Evolutionary conservation across 495 filamentous ascomycete genomes (phyloP).

Genomic region (Penicillium pancosmium): DNA sequence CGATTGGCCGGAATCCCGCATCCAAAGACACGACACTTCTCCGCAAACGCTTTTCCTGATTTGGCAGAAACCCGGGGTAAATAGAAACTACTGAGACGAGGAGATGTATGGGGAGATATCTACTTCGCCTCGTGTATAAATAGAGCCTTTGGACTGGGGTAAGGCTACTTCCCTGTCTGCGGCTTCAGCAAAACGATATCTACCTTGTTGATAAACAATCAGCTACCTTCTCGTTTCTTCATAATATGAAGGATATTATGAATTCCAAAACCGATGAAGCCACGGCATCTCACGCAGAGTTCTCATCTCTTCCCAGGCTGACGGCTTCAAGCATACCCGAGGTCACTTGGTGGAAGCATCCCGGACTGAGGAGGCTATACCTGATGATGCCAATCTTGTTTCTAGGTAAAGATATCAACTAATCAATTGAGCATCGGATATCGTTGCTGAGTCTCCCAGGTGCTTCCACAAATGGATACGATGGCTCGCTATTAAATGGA

Average conservation of each 20-base stretch:
- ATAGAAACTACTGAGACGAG: neutral
- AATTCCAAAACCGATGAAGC: neutral
- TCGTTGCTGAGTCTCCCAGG: slow-evolving; percentile 6
- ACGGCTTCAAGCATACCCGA: neutral
- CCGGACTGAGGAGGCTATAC: slow-evolving; percentile 35
- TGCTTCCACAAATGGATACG: slow-evolving; percentile 36
- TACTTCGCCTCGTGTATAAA: slow-evolving; percentile 6
- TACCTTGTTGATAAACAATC: too few species aligned
- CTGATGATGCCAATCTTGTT: slow-evolving; percentile 38
- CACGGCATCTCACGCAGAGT: neutral
- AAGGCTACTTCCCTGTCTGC: neutral
- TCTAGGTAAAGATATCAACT: slow-evolving; percentile 12
- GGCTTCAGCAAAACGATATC: too few species aligned
- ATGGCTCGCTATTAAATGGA: slow-evolving; percentile 37
- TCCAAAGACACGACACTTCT: slow-evolving; percentile 1
- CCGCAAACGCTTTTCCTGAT: slow-evolving; percentile 8
- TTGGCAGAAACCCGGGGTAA: slow-evolving; percentile 17
- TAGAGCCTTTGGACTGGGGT: neutral
- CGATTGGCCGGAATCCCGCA: slow-evolving; percentile 18
- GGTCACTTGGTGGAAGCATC: slow-evolving; percentile 36
- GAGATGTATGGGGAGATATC: neutral
- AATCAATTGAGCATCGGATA: neutral
- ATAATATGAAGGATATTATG: neutral
- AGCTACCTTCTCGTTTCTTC: neutral
- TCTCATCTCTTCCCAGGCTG: neutral